Evolutionary conservation across 139 green algal species (phyloP), one percentile per base, ranked within the genome.

Genomic region (Desmodesmus armatus): DNA sequence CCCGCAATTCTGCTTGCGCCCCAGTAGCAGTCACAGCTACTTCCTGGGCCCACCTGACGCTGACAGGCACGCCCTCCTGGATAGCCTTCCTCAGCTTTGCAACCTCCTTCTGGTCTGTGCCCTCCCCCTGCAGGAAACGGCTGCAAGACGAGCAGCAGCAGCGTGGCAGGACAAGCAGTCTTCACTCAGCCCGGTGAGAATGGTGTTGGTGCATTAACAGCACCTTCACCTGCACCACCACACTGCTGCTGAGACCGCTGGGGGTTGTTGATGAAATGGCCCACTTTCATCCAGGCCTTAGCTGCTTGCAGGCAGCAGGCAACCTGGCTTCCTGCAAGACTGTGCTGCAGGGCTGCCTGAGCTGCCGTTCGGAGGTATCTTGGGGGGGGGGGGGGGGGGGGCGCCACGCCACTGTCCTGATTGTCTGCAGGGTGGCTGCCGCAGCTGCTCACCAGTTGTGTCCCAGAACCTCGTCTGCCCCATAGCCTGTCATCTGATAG

Each of bases 51-150:
- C n/a, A n/a, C n/a, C n/a, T 82, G 53, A 27, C 27, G 21, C 87
- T 93, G 40, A 94, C 87, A 1, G 88, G 58, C 37, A 92, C 92
- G 37, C 92, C 78, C 3, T 90, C 87, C 39, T 91, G 92, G 60
- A 99, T 92, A 19, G 93, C 88, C 3, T 94, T 85, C 9, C 95
- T 90, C 39, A 99, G 91, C 73, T 95, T 95, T 5, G 89, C 84
- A 29, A 99, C 91, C 76, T 97, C 92, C 83, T 96, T 95, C 5
- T 92, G 94, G 89, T 98, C 95, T 25, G 97, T 99, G 41, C 94
- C 96, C 87, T 98, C 93, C 6, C 97, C 97, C 84, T 99, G 97
- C n/a, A 99, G 88, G 91, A 99, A 99, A 40, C 97, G 96, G 88
- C 95, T 97, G 92, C 63, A 66, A 25, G 47, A 55, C 9, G 47